These are phyloP conservation scores for Neurospora pannonica DNA, from an alignment of 495 filamentous ascomycete species.

Conservation along the genomic window DNA sequence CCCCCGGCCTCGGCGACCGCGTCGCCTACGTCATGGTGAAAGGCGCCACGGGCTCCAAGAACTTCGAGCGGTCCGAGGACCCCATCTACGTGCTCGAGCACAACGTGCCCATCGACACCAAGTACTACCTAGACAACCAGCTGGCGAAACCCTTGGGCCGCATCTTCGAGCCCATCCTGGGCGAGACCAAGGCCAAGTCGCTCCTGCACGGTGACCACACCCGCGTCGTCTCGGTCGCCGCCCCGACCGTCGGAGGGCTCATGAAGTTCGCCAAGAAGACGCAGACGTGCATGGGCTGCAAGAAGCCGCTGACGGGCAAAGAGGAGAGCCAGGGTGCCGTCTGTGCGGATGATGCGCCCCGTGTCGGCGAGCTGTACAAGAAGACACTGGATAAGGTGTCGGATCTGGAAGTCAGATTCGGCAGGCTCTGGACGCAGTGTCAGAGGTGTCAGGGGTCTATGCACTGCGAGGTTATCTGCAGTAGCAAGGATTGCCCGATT, in stretches of 20 bases:
- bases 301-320: slow-evolving; percentile 77
- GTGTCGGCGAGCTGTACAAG: slow-evolving; percentile 88
- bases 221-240: slow-evolving; percentile 79
- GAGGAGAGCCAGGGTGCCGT: slow-evolving; percentile 79
- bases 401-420: slow-evolving; percentile 88
- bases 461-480: slow-evolving; percentile 97
- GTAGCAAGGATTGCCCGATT: slow-evolving; percentile 91
- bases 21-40: slow-evolving; percentile 98
- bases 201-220: slow-evolving; percentile 87
- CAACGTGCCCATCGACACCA: slow-evolving; percentile 96
- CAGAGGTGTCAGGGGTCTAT: slow-evolving; percentile 96
- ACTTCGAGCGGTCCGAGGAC: slow-evolving; percentile 93
- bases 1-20: slow-evolving; percentile 88
- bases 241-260: slow-evolving; percentile 78
- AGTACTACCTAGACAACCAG: slow-evolving; percentile 98
- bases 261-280: slow-evolving; percentile 99
- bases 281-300: slow-evolving; percentile 97
- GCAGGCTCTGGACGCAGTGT: slow-evolving; percentile 94
- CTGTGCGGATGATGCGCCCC: slow-evolving; percentile 71
- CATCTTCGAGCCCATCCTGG: slow-evolving; percentile 96
- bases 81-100: slow-evolving; percentile 95
- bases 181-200: slow-evolving; percentile 77
- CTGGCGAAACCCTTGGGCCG: slow-evolving; percentile 85
- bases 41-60: slow-evolving; percentile 75
- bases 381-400: slow-evolving; percentile 78